Percentiles rank a stretch among this genome's conserved stretches.
phyloP scores from a whole-genome alignment of 768 basidiomycete species.

The Mycena floridula region DNA sequence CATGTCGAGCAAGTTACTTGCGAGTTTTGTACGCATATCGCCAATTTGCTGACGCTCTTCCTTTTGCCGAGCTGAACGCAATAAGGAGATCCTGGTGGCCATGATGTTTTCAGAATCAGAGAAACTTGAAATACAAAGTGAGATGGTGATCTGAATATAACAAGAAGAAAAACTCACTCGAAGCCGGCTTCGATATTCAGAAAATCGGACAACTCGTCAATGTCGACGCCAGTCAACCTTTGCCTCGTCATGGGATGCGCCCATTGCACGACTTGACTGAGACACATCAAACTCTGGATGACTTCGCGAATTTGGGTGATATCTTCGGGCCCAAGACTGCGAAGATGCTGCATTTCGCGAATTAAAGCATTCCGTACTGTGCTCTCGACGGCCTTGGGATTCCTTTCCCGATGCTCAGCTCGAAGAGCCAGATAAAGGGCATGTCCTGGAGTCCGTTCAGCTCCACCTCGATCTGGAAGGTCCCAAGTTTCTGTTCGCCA shows the following conservation, averaged over 20 bases:
- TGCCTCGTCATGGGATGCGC: conserved; percentile 28
- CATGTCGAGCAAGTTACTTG: conserved; percentile 41
- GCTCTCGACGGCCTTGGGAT: conserved; percentile 37
- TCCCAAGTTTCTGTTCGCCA: conserved; percentile 98
- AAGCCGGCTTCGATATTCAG: conserved; percentile 46
- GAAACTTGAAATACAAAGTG: conserved; percentile 52
- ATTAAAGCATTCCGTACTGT: conserved; percentile 46
- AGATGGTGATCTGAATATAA: not conserved
- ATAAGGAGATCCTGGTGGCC: conserved; percentile 76
- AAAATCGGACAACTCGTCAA: conserved; percentile 35
- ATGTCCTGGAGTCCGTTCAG: conserved; percentile 37
- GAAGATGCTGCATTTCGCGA: conserved; percentile 60
- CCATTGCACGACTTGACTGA: conserved; percentile 74
- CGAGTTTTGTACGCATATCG: conserved; percentile 50
- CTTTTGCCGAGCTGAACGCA: conserved; percentile 61
- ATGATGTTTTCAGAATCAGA: conserved; percentile 67
- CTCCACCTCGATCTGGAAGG: conserved; percentile 56
- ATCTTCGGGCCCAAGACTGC: conserved; percentile 68
- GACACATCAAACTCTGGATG: conserved; percentile 69
- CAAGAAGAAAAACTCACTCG: conserved; percentile 46
- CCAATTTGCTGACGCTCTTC: conserved; percentile 78
- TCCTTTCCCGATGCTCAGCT: conserved; percentile 76
- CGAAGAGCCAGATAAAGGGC: conserved; percentile 76
- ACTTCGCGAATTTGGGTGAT: conserved; percentile 69
- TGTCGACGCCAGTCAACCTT: conserved; percentile 25